Conservation (phyloP, 1,284 basidiomycete genomes). For the Jaminaea rosea region DNA sequence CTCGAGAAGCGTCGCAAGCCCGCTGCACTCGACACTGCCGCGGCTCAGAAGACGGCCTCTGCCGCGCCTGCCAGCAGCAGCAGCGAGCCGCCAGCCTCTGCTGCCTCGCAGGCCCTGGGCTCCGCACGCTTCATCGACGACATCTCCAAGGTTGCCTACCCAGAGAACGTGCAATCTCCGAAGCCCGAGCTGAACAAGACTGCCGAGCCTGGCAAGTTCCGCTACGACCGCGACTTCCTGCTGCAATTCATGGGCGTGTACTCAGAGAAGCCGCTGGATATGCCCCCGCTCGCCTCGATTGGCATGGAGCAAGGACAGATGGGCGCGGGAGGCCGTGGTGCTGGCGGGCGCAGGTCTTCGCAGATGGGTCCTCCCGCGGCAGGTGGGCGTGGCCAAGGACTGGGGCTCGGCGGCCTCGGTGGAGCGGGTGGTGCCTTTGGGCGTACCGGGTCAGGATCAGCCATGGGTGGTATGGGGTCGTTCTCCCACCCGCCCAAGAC, state of each 20-base stretch:
- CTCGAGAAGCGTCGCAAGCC: constrained; percentile 36
- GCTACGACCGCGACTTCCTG: constrained; percentile 95
- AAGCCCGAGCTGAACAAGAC: constrained; percentile 73
- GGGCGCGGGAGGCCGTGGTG: constrained; percentile 22
- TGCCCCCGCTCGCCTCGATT: constrained; percentile 81
- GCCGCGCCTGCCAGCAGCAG: not conserved
- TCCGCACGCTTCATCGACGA: constrained; percentile 65
- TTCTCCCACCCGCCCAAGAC: constrained; percentile 37
- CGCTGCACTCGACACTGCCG: constrained; percentile 5
- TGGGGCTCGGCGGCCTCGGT: constrained; percentile 25
- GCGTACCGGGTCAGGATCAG: constrained; percentile 20
- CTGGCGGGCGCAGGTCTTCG: constrained; percentile 22
- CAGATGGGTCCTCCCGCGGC: constrained; percentile 36
- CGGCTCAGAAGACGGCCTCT: not conserved
- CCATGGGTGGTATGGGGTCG: constrained; percentile 26
- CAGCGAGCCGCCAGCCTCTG: constrained; percentile 21
- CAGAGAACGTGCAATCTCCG: constrained; percentile 73
- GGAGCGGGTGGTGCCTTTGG: constrained; percentile 28
- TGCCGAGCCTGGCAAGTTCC: constrained; percentile 76
- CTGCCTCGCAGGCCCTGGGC: constrained; percentile 25
- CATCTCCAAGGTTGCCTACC: constrained; percentile 70
- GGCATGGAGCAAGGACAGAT: constrained; percentile 53
- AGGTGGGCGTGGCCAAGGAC: constrained; percentile 16
- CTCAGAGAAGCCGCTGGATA: constrained; percentile 82
- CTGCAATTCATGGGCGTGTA: constrained; percentile 94